A percentile compares a stretch with the other conserved stretches of the same genome.
Conservation (phyloP, 2,329 filamentous ascomycete genomes). For the Neopestalotiopsis sp. region DNA sequence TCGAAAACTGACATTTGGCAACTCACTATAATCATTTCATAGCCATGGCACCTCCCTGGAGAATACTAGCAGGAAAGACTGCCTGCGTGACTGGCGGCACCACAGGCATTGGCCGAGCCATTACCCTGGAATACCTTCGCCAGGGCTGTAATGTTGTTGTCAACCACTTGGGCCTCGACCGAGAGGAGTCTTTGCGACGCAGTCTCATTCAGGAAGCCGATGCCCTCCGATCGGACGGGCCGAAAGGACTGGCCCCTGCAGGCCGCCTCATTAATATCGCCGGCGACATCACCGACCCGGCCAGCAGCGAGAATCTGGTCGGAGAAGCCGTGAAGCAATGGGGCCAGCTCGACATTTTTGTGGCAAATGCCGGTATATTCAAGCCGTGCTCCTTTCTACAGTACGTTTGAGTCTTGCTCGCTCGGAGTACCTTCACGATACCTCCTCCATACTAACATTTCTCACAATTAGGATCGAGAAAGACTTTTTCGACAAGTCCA, state of each 20-base stretch:
- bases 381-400: slow-evolving; percentile 82
- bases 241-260: slow-evolving; percentile 40
- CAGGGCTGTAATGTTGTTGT: slow-evolving; percentile 82
- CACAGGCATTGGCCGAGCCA: slow-evolving; percentile 86
- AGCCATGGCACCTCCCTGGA: not conserved
- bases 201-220: slow-evolving; percentile 60
- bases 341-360: slow-evolving; percentile 74
- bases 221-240: slow-evolving; percentile 49
- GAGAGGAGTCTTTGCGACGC: slow-evolving; percentile 56
- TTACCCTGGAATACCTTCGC: slow-evolving; percentile 77
- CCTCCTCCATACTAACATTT: not conserved
- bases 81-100: slow-evolving; percentile 87
- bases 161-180: slow-evolving; percentile 73
- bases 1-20: too few relatives aligned
- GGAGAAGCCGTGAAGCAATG: slow-evolving; percentile 66
- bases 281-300: slow-evolving; percentile 79
- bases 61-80: slow-evolving; percentile 69
- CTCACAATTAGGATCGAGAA: slow-evolving; percentile 61
- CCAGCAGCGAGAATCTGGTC: slow-evolving; percentile 74
- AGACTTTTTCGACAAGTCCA: slow-evolving; percentile 73
- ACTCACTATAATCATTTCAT: too few relatives aligned
- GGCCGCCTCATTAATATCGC: slow-evolving; percentile 69
- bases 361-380: slow-evolving; percentile 89
- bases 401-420: not conserved
- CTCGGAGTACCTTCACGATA: too few relatives aligned